Percentiles rank a stretch among this genome's conserved stretches.
Conservation (phyloP, 2,329 filamentous ascomycete species). For the Pyrenochaeta sp. region DNA sequence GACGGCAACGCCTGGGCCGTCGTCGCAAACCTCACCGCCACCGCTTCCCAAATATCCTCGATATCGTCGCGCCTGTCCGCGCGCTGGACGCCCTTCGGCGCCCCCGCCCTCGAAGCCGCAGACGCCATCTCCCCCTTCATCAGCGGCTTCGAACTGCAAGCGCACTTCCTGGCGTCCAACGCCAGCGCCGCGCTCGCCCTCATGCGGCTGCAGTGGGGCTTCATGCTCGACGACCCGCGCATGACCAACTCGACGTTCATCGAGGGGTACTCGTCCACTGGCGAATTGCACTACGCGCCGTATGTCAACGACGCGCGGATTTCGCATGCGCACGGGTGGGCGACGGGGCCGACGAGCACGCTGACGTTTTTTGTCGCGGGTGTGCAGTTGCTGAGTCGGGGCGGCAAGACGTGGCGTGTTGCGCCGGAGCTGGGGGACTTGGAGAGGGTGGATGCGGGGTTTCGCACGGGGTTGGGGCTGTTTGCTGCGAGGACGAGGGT, state of each 20-base stretch:
- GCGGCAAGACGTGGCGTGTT: slow-evolving; percentile 48
- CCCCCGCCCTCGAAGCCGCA: slow-evolving; percentile 56
- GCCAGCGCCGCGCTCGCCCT: slow-evolving; percentile 51
- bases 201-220: slow-evolving; percentile 60
- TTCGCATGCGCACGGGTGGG: slow-evolving; percentile 60
- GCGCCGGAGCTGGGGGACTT: slow-evolving; percentile 48
- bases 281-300: slow-evolving; percentile 58
- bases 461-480: slow-evolving; percentile 45
- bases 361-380: slow-evolving; percentile 54
- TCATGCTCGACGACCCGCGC: slow-evolving; percentile 62
- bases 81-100: slow-evolving; percentile 55
- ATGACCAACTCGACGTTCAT: slow-evolving; percentile 63
- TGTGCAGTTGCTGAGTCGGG: slow-evolving; percentile 48
- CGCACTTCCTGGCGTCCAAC: slow-evolving; percentile 53
- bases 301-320: slow-evolving; percentile 59
- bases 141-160: slow-evolving; percentile 56
- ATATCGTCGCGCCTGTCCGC: slow-evolving; percentile 45
- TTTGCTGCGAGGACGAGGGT: slow-evolving; percentile 44
- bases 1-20: slow-evolving; percentile 56
- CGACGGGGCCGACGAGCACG: slow-evolving; percentile 56
- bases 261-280: slow-evolving; percentile 58
- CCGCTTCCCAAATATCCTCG: slow-evolving; percentile 32
- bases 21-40: slow-evolving; percentile 47
- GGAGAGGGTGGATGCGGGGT: slow-evolving; percentile 48
- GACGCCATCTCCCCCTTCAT: slow-evolving; percentile 59